Evolutionary conservation across 768 basidiomycete species (phyloP).

Genomic region (Crepidotus variabilis): DNA sequence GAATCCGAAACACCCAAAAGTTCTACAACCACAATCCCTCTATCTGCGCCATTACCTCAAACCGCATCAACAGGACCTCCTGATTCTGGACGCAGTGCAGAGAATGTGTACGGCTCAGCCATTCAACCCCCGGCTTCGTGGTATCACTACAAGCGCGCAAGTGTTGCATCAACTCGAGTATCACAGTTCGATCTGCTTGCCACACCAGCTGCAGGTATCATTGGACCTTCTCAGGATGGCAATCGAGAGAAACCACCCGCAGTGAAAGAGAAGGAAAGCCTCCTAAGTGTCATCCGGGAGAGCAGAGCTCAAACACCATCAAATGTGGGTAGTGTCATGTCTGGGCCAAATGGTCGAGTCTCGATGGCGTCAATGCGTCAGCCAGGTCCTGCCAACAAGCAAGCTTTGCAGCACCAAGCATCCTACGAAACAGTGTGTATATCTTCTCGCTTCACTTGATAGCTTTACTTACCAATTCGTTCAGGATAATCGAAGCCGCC

Average conservation of each 20-base stretch:
- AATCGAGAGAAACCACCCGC: constrained; percentile 13
- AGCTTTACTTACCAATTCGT: background rate
- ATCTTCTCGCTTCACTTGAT: background rate
- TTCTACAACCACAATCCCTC: background rate
- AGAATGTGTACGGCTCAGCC: constrained; percentile 14
- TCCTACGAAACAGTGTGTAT: background rate
- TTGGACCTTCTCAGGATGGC: constrained; percentile 21
- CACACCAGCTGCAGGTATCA: constrained; percentile 20
- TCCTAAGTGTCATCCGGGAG: constrained; percentile 37
- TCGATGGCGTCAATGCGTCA: constrained; percentile 14
- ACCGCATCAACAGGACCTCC: background rate
- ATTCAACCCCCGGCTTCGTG: constrained; percentile 21
- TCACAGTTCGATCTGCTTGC: constrained; percentile 33
- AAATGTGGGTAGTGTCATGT: constrained; percentile 17
- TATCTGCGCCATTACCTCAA: background rate
- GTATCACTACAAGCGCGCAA: constrained; percentile 22
- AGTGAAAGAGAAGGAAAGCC: constrained; percentile 23
- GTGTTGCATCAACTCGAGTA: constrained; percentile 27
- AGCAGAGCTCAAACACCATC: constrained; percentile 30
- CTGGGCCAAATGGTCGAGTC: constrained; percentile 5
- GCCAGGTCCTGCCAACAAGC: background rate
- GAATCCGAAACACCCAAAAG: constrained; percentile 7
- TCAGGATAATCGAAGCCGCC: background rate
- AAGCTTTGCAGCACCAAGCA: constrained; percentile 1
- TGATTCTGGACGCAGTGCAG: constrained; percentile 2